A percentile compares a stretch with the other conserved stretches of the same genome.
Evolutionary conservation across 2,329 filamentous ascomycete species (phyloP).

Genomic region (Raffaelea deltoideospora): DNA sequence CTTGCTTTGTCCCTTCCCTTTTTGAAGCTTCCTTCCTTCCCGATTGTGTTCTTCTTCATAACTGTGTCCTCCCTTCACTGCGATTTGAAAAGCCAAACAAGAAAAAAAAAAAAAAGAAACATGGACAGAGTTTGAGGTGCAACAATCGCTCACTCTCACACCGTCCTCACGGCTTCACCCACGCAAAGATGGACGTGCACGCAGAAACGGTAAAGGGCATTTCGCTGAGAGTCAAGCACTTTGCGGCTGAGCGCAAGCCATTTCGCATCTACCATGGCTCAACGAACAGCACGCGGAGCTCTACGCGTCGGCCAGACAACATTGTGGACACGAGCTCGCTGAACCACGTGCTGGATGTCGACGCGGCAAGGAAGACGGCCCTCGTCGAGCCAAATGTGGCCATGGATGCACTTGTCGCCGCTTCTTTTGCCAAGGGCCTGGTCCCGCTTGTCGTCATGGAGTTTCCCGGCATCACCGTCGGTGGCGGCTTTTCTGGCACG

Average conservation of each 20-base stretch:
- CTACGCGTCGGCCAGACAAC: slow-evolving; percentile 30
- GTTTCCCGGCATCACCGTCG: slow-evolving; percentile 54
- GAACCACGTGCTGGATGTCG: slow-evolving; percentile 45
- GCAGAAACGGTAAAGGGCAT: no score
- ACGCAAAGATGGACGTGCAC: no score
- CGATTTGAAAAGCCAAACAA: no score
- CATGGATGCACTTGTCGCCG: slow-evolving; percentile 48
- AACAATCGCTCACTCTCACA: no score
- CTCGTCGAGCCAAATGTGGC: slow-evolving; percentile 54
- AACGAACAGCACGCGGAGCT: slow-evolving; percentile 58
- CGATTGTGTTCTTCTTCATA: no score
- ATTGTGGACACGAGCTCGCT: slow-evolving; percentile 54
- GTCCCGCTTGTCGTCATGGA: slow-evolving; percentile 56
- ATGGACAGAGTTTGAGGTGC: no score
- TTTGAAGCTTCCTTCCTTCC: no score
- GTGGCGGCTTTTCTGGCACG: slow-evolving; percentile 51
- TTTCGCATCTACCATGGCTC: slow-evolving; percentile 68
- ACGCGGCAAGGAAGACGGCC: slow-evolving; percentile 35
- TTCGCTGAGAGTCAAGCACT: no score
- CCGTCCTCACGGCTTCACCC: no score
- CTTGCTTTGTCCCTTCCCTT: no score
- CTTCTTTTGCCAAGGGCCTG: slow-evolving; percentile 36
- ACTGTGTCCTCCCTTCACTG: no score
- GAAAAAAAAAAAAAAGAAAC: no score
- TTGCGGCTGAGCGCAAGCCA: slow-evolving; percentile 28